A percentile compares a stretch with the other conserved stretches of the same genome.
phyloP scores from a whole-genome alignment of 345 rosid species.

The Brassica rapa region DNA sequence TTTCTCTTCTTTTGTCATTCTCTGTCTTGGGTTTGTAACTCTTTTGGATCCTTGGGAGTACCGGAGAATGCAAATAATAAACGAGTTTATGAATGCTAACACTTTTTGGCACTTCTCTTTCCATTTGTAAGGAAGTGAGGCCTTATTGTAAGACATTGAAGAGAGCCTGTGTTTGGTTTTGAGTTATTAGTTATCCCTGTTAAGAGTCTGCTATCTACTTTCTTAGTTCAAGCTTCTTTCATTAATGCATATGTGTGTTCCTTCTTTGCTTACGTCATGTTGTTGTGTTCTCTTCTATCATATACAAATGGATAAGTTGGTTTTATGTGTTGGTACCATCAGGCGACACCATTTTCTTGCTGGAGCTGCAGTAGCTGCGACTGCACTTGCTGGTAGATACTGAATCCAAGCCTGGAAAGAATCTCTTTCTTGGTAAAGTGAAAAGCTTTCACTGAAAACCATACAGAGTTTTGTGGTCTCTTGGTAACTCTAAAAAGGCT shows the following conservation, averaged over 20 bases:
- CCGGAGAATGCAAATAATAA: slow-evolving; percentile 25
- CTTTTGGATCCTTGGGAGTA: slow-evolving; percentile 21
- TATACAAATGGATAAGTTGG: not conserved
- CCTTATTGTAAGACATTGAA: not conserved
- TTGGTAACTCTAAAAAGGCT: no score
- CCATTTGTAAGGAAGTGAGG: not conserved
- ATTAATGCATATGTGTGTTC: not conserved
- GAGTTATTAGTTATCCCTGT: not conserved
- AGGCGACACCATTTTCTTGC: slow-evolving; percentile 80
- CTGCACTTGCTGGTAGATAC: slow-evolving; percentile 80
- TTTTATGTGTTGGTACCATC: slow-evolving; percentile 27
- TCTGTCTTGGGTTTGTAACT: slow-evolving; percentile 11
- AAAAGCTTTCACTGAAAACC: no score
- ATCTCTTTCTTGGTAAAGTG: no score
- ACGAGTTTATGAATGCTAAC: not conserved
- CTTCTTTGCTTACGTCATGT: not conserved
- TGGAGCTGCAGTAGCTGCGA: slow-evolving; percentile 76
- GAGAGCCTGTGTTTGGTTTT: not conserved
- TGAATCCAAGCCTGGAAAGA: slow-evolving; percentile 89
- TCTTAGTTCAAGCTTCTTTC: not conserved
- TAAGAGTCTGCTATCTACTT: not conserved
- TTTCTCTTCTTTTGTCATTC: not conserved
- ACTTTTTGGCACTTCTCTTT: not conserved
- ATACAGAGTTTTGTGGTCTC: no score
- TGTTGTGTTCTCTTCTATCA: not conserved